A percentile compares a stretch with the other conserved stretches of the same genome.
phyloP scores from a whole-genome alignment of 768 basidiomycete species.

The Chiua virens region DNA sequence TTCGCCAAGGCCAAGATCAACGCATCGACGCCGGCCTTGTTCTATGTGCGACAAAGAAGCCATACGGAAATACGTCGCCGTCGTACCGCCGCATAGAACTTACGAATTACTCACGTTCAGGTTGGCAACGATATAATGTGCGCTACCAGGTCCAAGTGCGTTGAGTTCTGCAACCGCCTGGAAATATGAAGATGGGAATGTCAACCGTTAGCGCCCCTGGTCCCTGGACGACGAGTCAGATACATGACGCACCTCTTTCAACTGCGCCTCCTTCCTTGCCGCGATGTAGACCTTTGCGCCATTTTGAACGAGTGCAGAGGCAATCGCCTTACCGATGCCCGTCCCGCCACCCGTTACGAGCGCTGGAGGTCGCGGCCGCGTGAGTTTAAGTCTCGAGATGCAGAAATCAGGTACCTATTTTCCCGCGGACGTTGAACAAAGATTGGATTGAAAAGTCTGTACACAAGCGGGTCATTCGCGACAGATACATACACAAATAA shows the following conservation, averaged over 20 bases:
- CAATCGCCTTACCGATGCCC: constrained; percentile 85
- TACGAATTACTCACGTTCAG: constrained; percentile 52
- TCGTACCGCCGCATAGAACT: not conserved
- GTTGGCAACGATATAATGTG: constrained; percentile 74
- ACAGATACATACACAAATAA: not conserved
- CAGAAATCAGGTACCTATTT: constrained; percentile 48
- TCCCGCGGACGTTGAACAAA: constrained; percentile 67
- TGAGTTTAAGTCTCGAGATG: not conserved
- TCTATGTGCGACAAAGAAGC: constrained; percentile 38
- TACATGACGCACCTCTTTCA: constrained; percentile 63
- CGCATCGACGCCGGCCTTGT: constrained; percentile 75
- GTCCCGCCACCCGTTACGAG: constrained; percentile 83
- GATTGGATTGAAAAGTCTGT: constrained; percentile 50
- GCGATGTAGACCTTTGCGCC: constrained; percentile 91
- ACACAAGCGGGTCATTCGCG: not conserved
- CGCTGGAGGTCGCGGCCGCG: constrained; percentile 37
- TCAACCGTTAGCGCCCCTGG: constrained; percentile 4
- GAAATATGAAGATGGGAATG: not conserved
- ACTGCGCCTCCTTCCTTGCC: constrained; percentile 74
- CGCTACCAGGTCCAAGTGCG: constrained; percentile 55
- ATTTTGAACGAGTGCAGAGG: constrained; percentile 77
- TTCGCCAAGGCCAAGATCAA: constrained; percentile 68
- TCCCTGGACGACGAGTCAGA: constrained; percentile 17
- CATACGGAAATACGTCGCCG: not conserved
- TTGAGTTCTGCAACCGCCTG: constrained; percentile 62